Evolutionary conservation across 1,284 basidiomycete species (phyloP).

Genomic region (Malassezia obtusa): DNA sequence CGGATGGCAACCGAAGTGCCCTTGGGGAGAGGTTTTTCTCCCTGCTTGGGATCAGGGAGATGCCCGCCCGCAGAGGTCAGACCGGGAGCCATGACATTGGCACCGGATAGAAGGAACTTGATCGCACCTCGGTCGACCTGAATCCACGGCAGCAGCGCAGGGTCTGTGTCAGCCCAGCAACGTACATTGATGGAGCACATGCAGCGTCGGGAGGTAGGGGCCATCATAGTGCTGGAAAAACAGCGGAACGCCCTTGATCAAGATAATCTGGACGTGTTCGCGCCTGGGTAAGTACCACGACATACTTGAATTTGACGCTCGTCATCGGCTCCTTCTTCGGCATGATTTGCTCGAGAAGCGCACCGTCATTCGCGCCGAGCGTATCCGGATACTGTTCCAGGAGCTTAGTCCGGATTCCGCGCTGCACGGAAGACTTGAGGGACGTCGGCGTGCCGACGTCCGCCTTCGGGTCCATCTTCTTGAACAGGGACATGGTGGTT

Average conservation of each 20-base stretch:
- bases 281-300: slow-evolving; percentile 55
- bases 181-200: slow-evolving; percentile 70
- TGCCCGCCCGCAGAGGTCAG: slow-evolving; percentile 81
- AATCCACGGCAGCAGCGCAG: slow-evolving; percentile 75
- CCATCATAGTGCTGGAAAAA: slow-evolving; percentile 98
- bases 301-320: slow-evolving; percentile 80
- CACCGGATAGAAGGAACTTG: slow-evolving; percentile 77
- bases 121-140: slow-evolving; percentile 93
- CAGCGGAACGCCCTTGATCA: slow-evolving; percentile 71
- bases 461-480: slow-evolving; percentile 56
- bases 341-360: slow-evolving; percentile 77
- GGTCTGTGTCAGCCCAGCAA: slow-evolving; percentile 51
- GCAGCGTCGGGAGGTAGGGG: slow-evolving; percentile 76
- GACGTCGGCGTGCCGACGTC: slow-evolving; percentile 89
- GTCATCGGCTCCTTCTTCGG: slow-evolving; percentile 93
- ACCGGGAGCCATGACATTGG: slow-evolving; percentile 60
- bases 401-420: slow-evolving; percentile 70
- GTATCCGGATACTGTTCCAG: slow-evolving; percentile 67
- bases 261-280: slow-evolving; percentile 89
- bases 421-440: slow-evolving; percentile 85
- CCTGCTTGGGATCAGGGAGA: slow-evolving; percentile 58
- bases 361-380: slow-evolving; percentile 53
- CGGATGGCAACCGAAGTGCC: slow-evolving; percentile 72
- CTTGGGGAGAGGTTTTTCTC: slow-evolving; percentile 60
- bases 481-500: slow-evolving; percentile 43